Evolutionary conservation across 352 stramenopile species (phyloP), one percentile per base, ranked within the genome.

Genomic region (Globisporangium rhizosaccharum): DNA sequence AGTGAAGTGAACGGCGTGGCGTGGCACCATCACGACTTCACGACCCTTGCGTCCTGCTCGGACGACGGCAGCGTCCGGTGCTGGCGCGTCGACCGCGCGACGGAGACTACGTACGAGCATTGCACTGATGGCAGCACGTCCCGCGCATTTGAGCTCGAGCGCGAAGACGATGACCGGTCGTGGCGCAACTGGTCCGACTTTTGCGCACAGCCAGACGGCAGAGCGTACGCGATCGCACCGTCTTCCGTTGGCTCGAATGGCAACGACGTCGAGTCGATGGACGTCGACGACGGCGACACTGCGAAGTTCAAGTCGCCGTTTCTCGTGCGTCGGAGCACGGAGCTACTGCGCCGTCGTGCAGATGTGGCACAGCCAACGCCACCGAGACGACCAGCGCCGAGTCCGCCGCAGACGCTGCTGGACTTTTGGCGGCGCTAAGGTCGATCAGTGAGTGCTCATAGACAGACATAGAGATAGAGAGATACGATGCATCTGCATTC

Each of bases 1-100:
- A 74, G 70, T 37, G 82, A 91, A 63, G 79, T 88, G 18, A 91
- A 88, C 56, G 78, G 77, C 56, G 75, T 91, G 0, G 67, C 74
- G 23, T 89, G 79, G 76, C 77, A 68, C 56, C 62, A 54, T 17
- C 67, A 61, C 9, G 77, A 88, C 57, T 84, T 79, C 50, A 73
- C 64, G 15, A 62, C 75, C 51, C 59, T 89, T 53, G 76, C 77
- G 6, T 76, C 77, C 0, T 82, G 72, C 48, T 89, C 79, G 0
- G 82, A 91, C 62, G 82, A 91, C 56, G 82, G 82, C 51, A 89
- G 68, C 0, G 65, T 89, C 17, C 73, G 76, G 2, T 66, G 51
- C 48, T 88, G 78, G 78, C 30, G 52, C 20, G 45, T 57, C 20
- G 28, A 58, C 33, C 48, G 50, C 26, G 53, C 39, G 39, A 58